Percentiles rank a stretch among this genome's conserved stretches.
These are phyloP conservation scores for Nematocida homosporus DNA, from an alignment of 371 early-diverging fungal species.

Conservation along the genomic window DNA sequence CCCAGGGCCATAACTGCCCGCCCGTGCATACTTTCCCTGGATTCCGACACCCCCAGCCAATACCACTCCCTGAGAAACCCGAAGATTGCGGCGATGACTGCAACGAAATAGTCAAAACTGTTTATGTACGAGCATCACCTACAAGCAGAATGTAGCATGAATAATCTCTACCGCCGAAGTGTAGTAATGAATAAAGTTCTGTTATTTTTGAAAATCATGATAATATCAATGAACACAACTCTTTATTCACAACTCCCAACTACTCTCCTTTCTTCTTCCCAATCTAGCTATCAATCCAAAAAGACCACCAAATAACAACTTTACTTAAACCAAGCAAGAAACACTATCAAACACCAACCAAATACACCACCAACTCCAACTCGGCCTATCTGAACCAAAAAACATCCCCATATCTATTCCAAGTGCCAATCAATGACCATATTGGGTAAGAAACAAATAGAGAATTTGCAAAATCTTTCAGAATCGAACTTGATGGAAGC, in stretches of 20 bases:
- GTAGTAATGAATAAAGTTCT: too few species aligned
- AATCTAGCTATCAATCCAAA: too few species aligned
- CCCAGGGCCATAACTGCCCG: neutral
- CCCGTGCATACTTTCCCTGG: conserved; percentile 9
- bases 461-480: conserved; percentile 18
- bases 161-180: too few species aligned
- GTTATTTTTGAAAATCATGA: too few species aligned
- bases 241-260: too few species aligned
- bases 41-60: neutral
- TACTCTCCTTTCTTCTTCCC: too few species aligned
- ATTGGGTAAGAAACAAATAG: conserved; percentile 20
- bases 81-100: conserved; percentile 24
- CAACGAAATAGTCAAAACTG: conserved; percentile 30
- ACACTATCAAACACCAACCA: conserved; percentile 5
- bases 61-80: neutral
- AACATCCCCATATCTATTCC: too few species aligned
- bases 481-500: conserved; percentile 41
- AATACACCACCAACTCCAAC: too few species aligned
- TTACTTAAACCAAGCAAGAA: neutral
- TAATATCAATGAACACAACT: too few species aligned
- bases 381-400: too few species aligned
- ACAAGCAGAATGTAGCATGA: neutral
- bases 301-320: neutral
- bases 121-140: conserved; percentile 21
- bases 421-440: too few species aligned